Conservation (phyloP, 768 basidiomycete genomes). For the Omphalotus guepiniiformis region DNA sequence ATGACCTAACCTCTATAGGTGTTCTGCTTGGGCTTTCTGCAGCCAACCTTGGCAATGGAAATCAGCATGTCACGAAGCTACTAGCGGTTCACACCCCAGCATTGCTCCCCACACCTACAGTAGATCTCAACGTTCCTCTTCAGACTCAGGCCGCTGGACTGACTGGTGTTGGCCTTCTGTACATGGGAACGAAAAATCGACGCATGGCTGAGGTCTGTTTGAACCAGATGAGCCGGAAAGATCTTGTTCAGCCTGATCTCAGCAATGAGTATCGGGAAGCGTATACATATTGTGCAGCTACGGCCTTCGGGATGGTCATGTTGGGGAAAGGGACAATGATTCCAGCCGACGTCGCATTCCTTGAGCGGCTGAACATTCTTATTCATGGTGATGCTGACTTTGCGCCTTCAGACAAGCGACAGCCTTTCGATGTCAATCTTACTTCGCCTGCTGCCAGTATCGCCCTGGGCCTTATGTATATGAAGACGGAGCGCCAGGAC, state of each 20-base stretch:
- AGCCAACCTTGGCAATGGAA: conserved; percentile 81
- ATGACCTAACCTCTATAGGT: conserved; percentile 92
- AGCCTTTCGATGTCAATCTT: conserved; percentile 77
- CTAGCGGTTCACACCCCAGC: conserved; percentile 93
- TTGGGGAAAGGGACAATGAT: conserved; percentile 78
- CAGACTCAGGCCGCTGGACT: conserved; percentile 88
- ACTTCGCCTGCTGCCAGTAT: conserved; percentile 91
- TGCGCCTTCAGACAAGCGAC: conserved; percentile 30
- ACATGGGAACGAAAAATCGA: conserved; percentile 82
- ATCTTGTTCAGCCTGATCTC: conserved; percentile 76
- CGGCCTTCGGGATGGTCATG: conserved; percentile 97
- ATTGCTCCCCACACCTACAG: conserved; percentile 78
- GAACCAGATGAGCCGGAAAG: conserved; percentile 72
- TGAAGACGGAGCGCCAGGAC: conserved; percentile 79
- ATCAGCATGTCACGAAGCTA: conserved; percentile 86
- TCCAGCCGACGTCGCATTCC: conserved; percentile 69
- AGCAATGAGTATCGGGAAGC: conserved; percentile 89
- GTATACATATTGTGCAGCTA: conserved; percentile 83
- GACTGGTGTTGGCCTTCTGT: conserved; percentile 83
- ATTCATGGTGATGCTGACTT: conserved; percentile 68
- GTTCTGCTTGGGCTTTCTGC: conserved; percentile 91
- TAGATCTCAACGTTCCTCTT: conserved; percentile 87
- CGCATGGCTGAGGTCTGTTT: conserved; percentile 93
- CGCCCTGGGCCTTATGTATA: conserved; percentile 89
- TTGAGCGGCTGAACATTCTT: conserved; percentile 66